phyloP scores from a whole-genome alignment of 2,329 filamentous ascomycete species.

The Paracoccidioides lutzii region DNA sequence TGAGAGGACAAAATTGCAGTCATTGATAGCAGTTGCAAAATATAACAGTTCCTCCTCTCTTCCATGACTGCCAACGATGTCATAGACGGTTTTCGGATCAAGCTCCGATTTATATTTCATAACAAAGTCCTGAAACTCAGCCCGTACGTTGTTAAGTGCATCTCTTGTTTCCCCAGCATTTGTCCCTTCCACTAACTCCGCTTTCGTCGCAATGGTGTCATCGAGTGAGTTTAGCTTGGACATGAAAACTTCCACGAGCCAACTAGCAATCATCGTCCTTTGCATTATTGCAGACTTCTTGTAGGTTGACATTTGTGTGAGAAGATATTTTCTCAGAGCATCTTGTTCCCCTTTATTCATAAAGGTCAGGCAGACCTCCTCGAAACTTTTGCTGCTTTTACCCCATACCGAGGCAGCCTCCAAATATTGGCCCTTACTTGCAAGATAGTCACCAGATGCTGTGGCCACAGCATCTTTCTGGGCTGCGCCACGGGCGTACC shows the following conservation, averaged over 20 bases:
- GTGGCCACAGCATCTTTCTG: slow-evolving; percentile 89
- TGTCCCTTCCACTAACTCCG: slow-evolving; percentile 60
- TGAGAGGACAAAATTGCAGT: slow-evolving; percentile 86
- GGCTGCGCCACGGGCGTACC: slow-evolving; percentile 63
- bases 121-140: slow-evolving; percentile 81
- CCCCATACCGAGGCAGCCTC: slow-evolving; percentile 88
- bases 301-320: slow-evolving; percentile 67
- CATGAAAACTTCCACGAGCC: slow-evolving; percentile 95
- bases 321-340: slow-evolving; percentile 75
- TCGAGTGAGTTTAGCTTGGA: slow-evolving; percentile 89
- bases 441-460: slow-evolving; percentile 78
- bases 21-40: slow-evolving; percentile 77
- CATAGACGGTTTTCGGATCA: slow-evolving; percentile 84
- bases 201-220: slow-evolving; percentile 81
- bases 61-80: slow-evolving; percentile 89
- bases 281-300: slow-evolving; percentile 85
- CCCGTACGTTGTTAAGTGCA: slow-evolving; percentile 56
- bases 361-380: slow-evolving; percentile 82
- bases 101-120: slow-evolving; percentile 73
- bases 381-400: slow-evolving; percentile 91
- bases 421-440: slow-evolving; percentile 64
- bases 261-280: slow-evolving; percentile 84
- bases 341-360: slow-evolving; percentile 86
- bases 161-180: slow-evolving; percentile 59
- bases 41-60: slow-evolving; percentile 84